Conservation (phyloP, 208 protist genomes). For the Acanthamoeba healyi region DNA sequence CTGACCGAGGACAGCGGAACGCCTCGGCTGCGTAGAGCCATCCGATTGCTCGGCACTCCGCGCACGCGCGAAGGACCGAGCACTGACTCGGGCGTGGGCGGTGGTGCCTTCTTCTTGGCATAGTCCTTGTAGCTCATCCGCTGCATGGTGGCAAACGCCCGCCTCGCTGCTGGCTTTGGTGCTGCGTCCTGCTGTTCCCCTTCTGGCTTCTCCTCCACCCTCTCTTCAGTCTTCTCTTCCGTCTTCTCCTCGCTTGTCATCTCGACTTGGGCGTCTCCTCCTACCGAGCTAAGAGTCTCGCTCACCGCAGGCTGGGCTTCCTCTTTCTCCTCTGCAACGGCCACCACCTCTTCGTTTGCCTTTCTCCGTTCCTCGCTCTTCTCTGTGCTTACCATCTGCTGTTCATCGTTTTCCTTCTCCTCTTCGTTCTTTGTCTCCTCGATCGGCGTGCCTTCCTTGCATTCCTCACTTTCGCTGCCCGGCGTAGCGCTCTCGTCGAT, state of each 20-base stretch:
- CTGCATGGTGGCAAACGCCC: conserved; percentile 50
- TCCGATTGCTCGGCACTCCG: not conserved
- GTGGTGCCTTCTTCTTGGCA: not conserved
- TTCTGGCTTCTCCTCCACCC: not conserved
- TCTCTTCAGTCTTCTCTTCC: not conserved
- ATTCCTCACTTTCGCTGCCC: too few relatives aligned
- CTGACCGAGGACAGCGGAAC: conserved; percentile 2
- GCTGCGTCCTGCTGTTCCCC: too few relatives aligned
- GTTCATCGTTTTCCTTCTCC: not conserved
- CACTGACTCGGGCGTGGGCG: conserved; percentile 26
- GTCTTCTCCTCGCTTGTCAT: not conserved
- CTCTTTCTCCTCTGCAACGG: not conserved
- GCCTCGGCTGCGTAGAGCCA: conserved; percentile 16
- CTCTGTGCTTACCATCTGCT: not conserved
- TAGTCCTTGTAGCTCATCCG: conserved; percentile 67
- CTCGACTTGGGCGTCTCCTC: not conserved
- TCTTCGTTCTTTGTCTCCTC: not conserved
- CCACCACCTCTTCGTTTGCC: not conserved
- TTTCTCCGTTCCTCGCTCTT: not conserved
- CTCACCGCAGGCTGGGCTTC: not conserved
- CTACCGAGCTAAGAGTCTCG: too few relatives aligned
- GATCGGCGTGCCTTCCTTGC: too few relatives aligned
- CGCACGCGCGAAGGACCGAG: conserved; percentile 43
- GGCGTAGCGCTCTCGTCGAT: too few relatives aligned
- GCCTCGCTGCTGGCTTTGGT: not conserved